Conservation (phyloP, 495 filamentous ascomycete species). For the Podospora anserina region DNA sequence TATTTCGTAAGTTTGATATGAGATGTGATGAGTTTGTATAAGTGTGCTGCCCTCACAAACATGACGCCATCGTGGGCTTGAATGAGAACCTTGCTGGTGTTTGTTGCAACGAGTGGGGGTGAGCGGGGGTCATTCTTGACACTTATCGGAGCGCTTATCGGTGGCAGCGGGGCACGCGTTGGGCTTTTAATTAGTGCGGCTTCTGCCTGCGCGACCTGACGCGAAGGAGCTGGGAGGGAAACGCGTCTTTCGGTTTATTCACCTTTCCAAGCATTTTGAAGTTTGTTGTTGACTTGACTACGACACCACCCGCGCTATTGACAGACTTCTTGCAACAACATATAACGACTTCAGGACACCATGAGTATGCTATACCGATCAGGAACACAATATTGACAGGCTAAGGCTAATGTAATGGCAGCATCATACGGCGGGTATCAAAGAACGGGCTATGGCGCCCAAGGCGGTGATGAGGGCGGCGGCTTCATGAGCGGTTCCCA, state of each 20-base stretch:
- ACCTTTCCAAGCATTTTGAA: neutral
- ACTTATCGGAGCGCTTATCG: slow-evolving; percentile 1
- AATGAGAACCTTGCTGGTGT: slow-evolving; percentile 1
- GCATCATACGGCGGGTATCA: slow-evolving; percentile 44
- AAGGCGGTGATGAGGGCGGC: slow-evolving; percentile 44
- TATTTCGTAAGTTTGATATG: neutral
- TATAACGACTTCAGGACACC: neutral
- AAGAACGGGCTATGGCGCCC: slow-evolving; percentile 38
- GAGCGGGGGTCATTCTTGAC: neutral
- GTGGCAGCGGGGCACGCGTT: slow-evolving; percentile 18
- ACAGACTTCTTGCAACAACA: neutral
- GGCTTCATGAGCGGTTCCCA: slow-evolving; percentile 46
- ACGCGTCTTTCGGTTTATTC: slow-evolving; percentile 17
- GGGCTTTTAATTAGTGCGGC: slow-evolving; percentile 10
- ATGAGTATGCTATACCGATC: slow-evolving; percentile 13
- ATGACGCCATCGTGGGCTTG: slow-evolving; percentile 5
- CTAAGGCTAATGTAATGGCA: slow-evolving; percentile 2
- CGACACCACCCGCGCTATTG: neutral
- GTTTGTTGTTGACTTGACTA: neutral
- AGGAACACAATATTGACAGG: neutral
- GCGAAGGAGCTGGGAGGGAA: neutral
- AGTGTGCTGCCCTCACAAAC: neutral
- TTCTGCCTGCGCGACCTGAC: neutral
- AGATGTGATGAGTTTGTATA: neutral
- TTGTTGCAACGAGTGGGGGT: neutral